Evolutionary conservation across 805 yeast genomes (phyloP).

Genomic region (Saccharomycopsis sp.): DNA sequence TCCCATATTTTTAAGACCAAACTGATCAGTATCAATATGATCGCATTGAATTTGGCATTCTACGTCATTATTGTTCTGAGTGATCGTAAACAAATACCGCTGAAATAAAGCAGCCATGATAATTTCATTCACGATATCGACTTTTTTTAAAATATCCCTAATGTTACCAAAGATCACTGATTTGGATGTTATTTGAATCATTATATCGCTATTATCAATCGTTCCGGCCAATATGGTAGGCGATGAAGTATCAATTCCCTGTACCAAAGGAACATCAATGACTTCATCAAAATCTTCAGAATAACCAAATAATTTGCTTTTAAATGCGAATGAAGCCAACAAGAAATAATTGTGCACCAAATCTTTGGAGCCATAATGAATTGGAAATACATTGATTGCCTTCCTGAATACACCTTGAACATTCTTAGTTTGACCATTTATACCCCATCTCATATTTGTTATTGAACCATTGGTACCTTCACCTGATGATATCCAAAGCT

Average conservation of each 20-base stretch:
- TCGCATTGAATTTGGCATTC: background rate
- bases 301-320: background rate
- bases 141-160: background rate
- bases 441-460: slow-evolving; percentile 8
- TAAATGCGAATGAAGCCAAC: slow-evolving; percentile 1
- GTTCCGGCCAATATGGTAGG: background rate
- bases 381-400: slow-evolving; percentile 6
- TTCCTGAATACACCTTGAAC: slow-evolving; percentile 2
- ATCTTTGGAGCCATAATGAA: background rate
- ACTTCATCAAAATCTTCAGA: background rate
- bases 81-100: too few species aligned
- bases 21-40: too few species aligned
- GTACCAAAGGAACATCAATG: slow-evolving; percentile 1
- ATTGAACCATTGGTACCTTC: slow-evolving; percentile 7
- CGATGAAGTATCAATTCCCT: background rate
- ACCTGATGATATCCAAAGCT: slow-evolving; percentile 16
- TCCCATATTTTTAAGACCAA: background rate
- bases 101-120: background rate
- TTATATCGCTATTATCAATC: background rate
- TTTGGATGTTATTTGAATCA: slow-evolving; percentile 1
- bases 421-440: background rate
- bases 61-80: too few species aligned
- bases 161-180: slow-evolving; percentile 1
- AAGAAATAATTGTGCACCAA: slow-evolving; percentile 2
- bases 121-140: background rate